Evolutionary conservation across 495 filamentous ascomycete genomes (phyloP), one percentile per base, ranked within the genome.

Genomic region (Talaromyces trachyspermus): DNA sequence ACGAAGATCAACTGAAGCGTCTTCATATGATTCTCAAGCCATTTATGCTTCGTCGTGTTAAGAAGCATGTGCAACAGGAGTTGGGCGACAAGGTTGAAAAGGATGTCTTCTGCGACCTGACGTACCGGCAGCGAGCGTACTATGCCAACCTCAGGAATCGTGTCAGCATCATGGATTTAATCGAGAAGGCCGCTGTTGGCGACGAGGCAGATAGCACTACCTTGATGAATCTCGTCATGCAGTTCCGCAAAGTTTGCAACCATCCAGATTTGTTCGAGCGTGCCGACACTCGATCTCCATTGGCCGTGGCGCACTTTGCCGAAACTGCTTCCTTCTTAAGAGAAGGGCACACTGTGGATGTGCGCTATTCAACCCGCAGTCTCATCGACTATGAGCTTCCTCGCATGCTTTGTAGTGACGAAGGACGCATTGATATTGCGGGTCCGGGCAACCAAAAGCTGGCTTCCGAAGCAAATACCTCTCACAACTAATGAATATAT

Each of bases 181-280:
- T 97, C 50, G 92, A 99, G 65, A 97, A 96, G 75, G 90, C 90
- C 9, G 87, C 90, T 4, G 73, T 91, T 43, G 94, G 94, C 25
- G 91, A 95, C 57, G 92, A 99, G 30, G 81, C 88, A 53, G 94
- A 96, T 56, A 91, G 88, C 22, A 88, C 88, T 11, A 99, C 90
- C 14, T 62, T 99, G 58, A 98, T 98, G 92, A 98, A 97, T 62
- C 74, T 98, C 51, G 92, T 98, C 47, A 98, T 98, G 92, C 94
- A 98, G 66, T 98, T 98, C 78, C 82, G 92, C 46, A 98, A 98
- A 70, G 94, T 98, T 43, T 98, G 92, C 72, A 98, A 98, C 57
- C 92, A 98, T 63, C 92, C 92, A 2, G 92, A 98, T 68, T 70
- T 98, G 17, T 97, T 97, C 50, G 90, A 99, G 62, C 81, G 94